These are phyloP conservation scores for Basipetospora chlamydospora DNA, from an alignment of 2,329 filamentous ascomycete species.

Conservation along the genomic window DNA sequence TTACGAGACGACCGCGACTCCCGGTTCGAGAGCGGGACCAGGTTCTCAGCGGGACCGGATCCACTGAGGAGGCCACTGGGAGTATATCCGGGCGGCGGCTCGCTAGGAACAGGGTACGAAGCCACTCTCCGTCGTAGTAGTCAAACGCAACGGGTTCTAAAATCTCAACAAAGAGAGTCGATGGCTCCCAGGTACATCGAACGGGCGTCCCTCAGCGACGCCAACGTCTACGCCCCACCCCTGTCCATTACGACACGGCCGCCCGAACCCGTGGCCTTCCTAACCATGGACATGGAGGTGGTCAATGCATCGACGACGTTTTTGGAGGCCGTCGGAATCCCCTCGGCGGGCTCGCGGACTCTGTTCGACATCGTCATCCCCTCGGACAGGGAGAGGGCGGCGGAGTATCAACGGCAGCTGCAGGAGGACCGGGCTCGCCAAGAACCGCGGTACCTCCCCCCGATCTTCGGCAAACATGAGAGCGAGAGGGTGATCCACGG, in stretches of 20 bases:
- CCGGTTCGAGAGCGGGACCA: slow-evolving; percentile 38
- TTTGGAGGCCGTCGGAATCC: slow-evolving; percentile 36
- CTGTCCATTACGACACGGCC: slow-evolving; percentile 24
- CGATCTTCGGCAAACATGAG: slow-evolving; percentile 41
- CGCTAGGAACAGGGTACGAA: slow-evolving; percentile 29
- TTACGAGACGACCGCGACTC: slow-evolving; percentile 56
- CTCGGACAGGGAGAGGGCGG: slow-evolving; percentile 37
- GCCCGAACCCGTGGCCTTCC: slow-evolving; percentile 40
- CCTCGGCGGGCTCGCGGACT: slow-evolving; percentile 30
- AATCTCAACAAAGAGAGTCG: slow-evolving; percentile 36
- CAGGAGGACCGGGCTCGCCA: slow-evolving; percentile 42
- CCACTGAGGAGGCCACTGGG: slow-evolving; percentile 34
- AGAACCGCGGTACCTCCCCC: slow-evolving; percentile 49
- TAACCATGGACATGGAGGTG: slow-evolving; percentile 44
- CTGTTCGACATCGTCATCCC: slow-evolving; percentile 39
- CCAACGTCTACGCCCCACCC: slow-evolving; percentile 31
- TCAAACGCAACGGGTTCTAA: slow-evolving; percentile 37
- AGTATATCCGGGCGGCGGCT: slow-evolving; percentile 31
- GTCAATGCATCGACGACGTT: slow-evolving; percentile 42
- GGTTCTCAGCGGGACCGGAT: slow-evolving; percentile 26
- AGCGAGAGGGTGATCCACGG: slow-evolving; percentile 39
- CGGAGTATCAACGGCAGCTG: slow-evolving; percentile 34
- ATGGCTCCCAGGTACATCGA: slow-evolving; percentile 34
- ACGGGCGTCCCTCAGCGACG: slow-evolving; percentile 31
- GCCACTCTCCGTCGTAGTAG: slow-evolving; percentile 26